These are phyloP conservation scores for Marsdenia floribunda DNA, from an alignment of 257 asterid species.

Conservation along the genomic window DNA sequence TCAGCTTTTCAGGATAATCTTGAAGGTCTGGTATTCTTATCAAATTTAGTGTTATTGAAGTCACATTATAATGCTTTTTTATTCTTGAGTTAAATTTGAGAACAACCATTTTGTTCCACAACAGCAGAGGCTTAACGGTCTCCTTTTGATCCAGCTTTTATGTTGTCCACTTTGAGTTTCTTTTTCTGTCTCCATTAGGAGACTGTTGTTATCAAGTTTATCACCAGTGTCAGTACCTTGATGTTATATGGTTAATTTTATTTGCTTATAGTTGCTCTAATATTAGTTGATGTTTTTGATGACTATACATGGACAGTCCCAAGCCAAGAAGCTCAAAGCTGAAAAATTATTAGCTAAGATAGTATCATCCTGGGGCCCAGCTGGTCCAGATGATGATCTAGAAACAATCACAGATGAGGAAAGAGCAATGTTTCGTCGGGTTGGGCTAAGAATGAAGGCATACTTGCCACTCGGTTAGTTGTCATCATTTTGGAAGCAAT, in stretches of 20 bases:
- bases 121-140: not conserved
- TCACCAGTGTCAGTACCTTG: not conserved
- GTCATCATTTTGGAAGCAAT: constrained; percentile 15
- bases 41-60: not conserved
- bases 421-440: constrained; percentile 73
- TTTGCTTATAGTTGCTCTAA: not conserved
- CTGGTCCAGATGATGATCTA: constrained; percentile 85
- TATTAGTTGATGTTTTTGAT: not conserved
- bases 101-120: not conserved
- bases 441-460: constrained; percentile 92
- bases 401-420: constrained; percentile 98
- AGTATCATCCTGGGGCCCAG: constrained; percentile 84
- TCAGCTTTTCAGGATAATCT: not conserved
- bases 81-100: not conserved
- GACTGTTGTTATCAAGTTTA: not conserved
- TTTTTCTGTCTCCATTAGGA: not conserved
- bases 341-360: constrained; percentile 78
- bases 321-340: constrained; percentile 88
- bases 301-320: constrained; percentile 59
- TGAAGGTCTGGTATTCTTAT: not conserved
- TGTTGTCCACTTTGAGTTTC: not conserved
- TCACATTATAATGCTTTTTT: not conserved
- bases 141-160: not conserved
- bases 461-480: constrained; percentile 89
- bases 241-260: not conserved